Conservation (phyloP, 176 grass and related monocot species). For the Metroxylon sagu region DNA sequence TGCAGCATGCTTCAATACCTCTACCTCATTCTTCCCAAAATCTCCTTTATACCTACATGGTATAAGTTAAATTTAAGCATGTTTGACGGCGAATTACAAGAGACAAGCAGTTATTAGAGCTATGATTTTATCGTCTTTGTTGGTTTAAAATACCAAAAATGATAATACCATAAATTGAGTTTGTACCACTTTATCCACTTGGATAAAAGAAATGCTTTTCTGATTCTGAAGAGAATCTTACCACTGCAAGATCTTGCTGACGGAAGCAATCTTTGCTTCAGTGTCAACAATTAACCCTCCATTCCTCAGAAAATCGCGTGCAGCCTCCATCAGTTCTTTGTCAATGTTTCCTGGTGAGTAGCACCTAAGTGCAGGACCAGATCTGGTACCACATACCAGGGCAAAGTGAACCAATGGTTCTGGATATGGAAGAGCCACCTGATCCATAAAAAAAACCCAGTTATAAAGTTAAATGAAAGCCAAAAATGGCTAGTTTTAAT, state of each 20-base stretch:
- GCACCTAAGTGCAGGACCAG: slow-evolving; percentile 69
- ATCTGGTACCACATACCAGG: slow-evolving; percentile 84
- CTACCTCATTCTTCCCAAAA: slow-evolving; percentile 83
- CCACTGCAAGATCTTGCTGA: slow-evolving; percentile 78
- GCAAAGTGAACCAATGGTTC: slow-evolving; percentile 98
- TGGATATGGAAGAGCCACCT: slow-evolving; percentile 70
- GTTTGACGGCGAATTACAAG: too few relatives aligned
- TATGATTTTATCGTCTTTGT: too few relatives aligned
- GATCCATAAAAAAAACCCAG: not conserved
- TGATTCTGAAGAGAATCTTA: slow-evolving; percentile 27
- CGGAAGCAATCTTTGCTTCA: slow-evolving; percentile 56
- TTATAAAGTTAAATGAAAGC: too few relatives aligned
- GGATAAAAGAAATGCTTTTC: too few relatives aligned
- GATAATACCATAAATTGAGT: too few relatives aligned
- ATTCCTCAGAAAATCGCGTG: slow-evolving; percentile 64
- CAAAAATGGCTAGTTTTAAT: too few relatives aligned
- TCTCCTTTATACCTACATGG: slow-evolving; percentile 68
- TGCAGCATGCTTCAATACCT: slow-evolving; percentile 80
- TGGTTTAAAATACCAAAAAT: too few relatives aligned
- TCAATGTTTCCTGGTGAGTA: slow-evolving; percentile 94
- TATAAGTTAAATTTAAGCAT: not conserved
- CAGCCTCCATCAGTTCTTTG: slow-evolving; percentile 82
- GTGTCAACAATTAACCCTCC: slow-evolving; percentile 65
- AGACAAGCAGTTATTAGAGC: too few relatives aligned
- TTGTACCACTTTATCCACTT: too few relatives aligned